Percentiles rank a stretch among this genome's conserved stretches.
These are phyloP conservation scores for Basidiobolus heterosporus DNA, from an alignment of 371 early-diverging fungal genomes.

Conservation along the genomic window DNA sequence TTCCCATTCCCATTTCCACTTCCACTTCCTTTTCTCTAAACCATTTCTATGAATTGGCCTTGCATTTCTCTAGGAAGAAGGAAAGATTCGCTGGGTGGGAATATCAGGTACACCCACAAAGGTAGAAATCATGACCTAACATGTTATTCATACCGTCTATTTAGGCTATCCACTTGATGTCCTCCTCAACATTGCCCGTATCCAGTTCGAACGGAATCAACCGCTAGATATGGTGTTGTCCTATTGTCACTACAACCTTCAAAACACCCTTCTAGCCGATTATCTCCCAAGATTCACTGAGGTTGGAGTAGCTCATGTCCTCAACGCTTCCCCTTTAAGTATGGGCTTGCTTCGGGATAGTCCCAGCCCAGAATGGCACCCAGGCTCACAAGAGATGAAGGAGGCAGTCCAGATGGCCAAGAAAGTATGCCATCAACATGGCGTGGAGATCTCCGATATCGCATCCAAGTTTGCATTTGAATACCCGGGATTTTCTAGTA, in stretches of 20 bases:
- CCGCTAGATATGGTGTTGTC: slow-evolving; percentile 52
- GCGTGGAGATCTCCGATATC: slow-evolving; percentile 31
- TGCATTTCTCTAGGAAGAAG: slow-evolving; percentile 19
- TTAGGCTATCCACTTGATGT: slow-evolving; percentile 48
- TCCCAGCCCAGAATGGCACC: slow-evolving; percentile 57
- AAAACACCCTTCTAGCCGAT: slow-evolving; percentile 38
- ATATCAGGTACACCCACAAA: slow-evolving; percentile 31
- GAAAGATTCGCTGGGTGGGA: slow-evolving; percentile 50
- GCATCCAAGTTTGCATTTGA: slow-evolving; percentile 49
- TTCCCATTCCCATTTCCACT: too few relatives aligned
- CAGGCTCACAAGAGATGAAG: slow-evolving; percentile 38
- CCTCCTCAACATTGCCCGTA: slow-evolving; percentile 39
- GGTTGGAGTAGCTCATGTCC: slow-evolving; percentile 33
- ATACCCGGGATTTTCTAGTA: slow-evolving; percentile 24
- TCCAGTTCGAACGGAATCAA: slow-evolving; percentile 34
- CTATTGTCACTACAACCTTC: slow-evolving; percentile 59
- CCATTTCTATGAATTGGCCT: background rate
- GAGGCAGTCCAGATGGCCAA: slow-evolving; percentile 30
- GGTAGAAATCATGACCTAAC: background rate
- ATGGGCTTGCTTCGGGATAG: slow-evolving; percentile 53
- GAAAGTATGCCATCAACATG: slow-evolving; percentile 14
- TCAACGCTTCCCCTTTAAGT: slow-evolving; percentile 59
- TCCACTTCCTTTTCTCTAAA: background rate
- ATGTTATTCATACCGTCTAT: background rate
- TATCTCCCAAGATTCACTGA: slow-evolving; percentile 31